A percentile compares a stretch with the other conserved stretches of the same genome.
phyloP scores from a whole-genome alignment of 2,329 filamentous ascomycete species.

The Uncinocarpus reesii region DNA sequence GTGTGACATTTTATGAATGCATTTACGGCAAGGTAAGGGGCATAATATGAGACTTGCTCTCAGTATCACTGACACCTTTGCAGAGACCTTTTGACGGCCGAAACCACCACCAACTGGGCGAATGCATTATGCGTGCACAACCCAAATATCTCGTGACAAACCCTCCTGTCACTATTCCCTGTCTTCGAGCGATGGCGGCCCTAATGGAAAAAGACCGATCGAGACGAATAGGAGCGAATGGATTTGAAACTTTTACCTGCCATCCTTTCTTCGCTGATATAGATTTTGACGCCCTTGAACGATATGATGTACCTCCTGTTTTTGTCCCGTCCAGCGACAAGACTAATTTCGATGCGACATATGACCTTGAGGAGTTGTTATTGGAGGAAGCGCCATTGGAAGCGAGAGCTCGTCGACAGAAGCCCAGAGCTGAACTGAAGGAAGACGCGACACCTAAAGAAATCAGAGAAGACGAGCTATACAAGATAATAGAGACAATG shows the following conservation, averaged over 20 bases:
- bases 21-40: conserved; percentile 85
- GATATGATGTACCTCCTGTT: conserved; percentile 79
- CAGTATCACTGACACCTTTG: conserved; percentile 25
- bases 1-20: conserved; percentile 97
- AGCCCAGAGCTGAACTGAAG: conserved; percentile 81
- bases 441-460: conserved; percentile 93
- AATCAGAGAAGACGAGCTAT: conserved; percentile 85
- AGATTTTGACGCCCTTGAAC: conserved; percentile 73
- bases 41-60: neutral
- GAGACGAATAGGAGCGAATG: conserved; percentile 69
- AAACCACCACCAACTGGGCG: conserved; percentile 68
- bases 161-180: conserved; percentile 78
- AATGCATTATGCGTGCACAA: conserved; percentile 67
- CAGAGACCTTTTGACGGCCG: conserved; percentile 89
- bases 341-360: conserved; percentile 97
- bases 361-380: conserved; percentile 87
- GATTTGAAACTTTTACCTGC: conserved; percentile 73
- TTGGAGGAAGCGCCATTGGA: conserved; percentile 92
- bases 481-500: conserved; percentile 85
- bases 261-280: conserved; percentile 82
- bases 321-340: conserved; percentile 93
- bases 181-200: conserved; percentile 76
- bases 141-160: conserved; percentile 88
- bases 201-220: conserved; percentile 70
- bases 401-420: conserved; percentile 82